Evolutionary conservation across 106 monocot species (phyloP).

Genomic region (Narthecium ossifragum): DNA sequence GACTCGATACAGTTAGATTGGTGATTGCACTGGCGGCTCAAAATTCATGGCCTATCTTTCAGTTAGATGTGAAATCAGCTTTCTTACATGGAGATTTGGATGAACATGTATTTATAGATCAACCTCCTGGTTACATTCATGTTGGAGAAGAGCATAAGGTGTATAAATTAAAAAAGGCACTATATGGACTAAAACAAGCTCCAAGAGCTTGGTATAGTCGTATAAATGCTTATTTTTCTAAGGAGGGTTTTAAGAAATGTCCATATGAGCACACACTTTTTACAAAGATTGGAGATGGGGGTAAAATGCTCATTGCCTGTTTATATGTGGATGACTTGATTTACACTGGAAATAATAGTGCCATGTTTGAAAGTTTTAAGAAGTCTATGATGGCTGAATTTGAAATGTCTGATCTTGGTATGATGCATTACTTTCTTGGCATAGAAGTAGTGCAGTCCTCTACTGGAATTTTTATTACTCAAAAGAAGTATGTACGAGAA

Average conservation of each 20-base stretch:
- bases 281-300: not conserved
- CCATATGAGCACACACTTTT: conserved; percentile 19
- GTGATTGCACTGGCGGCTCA: conserved; percentile 15
- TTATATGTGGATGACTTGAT: conserved; percentile 25
- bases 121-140: conserved; percentile 14
- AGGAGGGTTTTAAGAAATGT: conserved; percentile 16
- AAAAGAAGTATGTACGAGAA: conserved; percentile 1
- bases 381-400: conserved; percentile 12
- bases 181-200: conserved; percentile 17
- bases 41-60: conserved; percentile 8
- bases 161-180: conserved; percentile 13
- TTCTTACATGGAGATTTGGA: conserved; percentile 11
- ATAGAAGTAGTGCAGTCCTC: not conserved
- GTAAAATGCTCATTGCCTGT: not conserved
- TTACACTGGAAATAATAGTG: conserved; percentile 10
- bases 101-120: conserved; percentile 13
- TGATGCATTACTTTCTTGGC: conserved; percentile 8
- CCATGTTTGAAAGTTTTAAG: conserved; percentile 13
- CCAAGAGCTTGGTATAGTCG: conserved; percentile 12
- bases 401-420: conserved; percentile 8
- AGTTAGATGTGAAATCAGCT: conserved; percentile 18
- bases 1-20: conserved; percentile 10
- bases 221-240: conserved; percentile 4
- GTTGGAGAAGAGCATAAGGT: conserved; percentile 9
- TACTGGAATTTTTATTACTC: conserved; percentile 8